Percentiles rank a stretch among this genome's conserved stretches.
Evolutionary conservation across 129 eudicot species (phyloP).

Genomic region (Calendula officinalis): DNA sequence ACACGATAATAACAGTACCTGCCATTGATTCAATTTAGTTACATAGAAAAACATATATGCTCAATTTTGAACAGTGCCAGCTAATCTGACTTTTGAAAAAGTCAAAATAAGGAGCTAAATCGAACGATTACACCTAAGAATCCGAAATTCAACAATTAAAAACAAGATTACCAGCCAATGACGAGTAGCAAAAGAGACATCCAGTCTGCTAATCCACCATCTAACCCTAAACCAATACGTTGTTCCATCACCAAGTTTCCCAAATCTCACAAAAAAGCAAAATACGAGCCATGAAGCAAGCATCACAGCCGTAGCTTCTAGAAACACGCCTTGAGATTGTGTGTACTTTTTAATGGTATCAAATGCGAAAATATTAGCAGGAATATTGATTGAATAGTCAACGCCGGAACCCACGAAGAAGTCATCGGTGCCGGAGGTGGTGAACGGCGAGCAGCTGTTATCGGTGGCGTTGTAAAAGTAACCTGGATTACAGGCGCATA

Average conservation of each 20-base stretch:
- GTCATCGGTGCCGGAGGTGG: conserved; percentile 12
- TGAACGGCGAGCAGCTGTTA: conserved; percentile 40
- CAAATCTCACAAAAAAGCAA: conserved; percentile 52
- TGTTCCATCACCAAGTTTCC: conserved; percentile 68
- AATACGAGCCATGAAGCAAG: conserved; percentile 61
- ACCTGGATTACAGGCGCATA: conserved; percentile 84
- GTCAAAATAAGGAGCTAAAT: conserved; percentile 6
- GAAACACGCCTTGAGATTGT: conserved; percentile 86
- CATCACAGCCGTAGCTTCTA: conserved; percentile 62
- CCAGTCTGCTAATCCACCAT: conserved; percentile 94
- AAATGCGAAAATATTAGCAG: conserved; percentile 62
- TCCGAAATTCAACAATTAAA: neutral
- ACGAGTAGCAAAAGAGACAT: conserved; percentile 67
- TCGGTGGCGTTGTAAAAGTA: conserved; percentile 46
- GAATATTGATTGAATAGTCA: conserved; percentile 55
- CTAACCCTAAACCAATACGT: conserved; percentile 65
- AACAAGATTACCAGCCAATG: conserved; percentile 76
- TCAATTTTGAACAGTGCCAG: too few species aligned
- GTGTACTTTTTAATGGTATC: conserved; percentile 73
- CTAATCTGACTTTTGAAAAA: neutral
- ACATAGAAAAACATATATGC: too few species aligned
- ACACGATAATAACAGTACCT: conserved; percentile 32
- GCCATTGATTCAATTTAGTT: conserved; percentile 51
- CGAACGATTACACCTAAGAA: neutral
- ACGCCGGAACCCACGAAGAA: conserved; percentile 56